Conservation (phyloP, 352 stramenopile genomes). For the Phytophthora idaei region DNA sequence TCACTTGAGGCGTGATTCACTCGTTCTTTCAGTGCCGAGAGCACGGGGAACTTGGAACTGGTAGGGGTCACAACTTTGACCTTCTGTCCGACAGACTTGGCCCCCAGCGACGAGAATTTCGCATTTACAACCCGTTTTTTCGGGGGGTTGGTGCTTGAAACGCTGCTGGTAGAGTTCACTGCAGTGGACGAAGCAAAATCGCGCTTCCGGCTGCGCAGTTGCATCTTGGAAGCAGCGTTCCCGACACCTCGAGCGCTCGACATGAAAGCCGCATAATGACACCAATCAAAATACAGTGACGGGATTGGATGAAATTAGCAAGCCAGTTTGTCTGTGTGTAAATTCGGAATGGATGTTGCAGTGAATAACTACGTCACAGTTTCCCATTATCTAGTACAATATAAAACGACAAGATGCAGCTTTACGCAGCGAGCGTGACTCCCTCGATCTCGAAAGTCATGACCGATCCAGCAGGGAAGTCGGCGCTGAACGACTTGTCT, state of each 20-base stretch:
- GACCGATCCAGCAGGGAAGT: slow-evolving; percentile 27
- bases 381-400: not conserved
- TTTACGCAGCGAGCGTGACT: slow-evolving; percentile 23
- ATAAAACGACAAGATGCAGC: not conserved
- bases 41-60: slow-evolving; percentile 27
- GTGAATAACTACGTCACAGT: not conserved
- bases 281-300: slow-evolving; percentile 10
- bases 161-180: not conserved
- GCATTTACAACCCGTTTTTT: slow-evolving; percentile 29
- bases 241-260: slow-evolving; percentile 12
- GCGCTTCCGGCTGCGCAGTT: slow-evolving; percentile 48
- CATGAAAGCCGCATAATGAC: slow-evolving; percentile 13
- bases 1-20: slow-evolving; percentile 9
- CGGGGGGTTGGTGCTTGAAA: not conserved
- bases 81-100: slow-evolving; percentile 11
- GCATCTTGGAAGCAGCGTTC: slow-evolving; percentile 33
- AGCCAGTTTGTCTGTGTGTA: not conserved
- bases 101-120: slow-evolving; percentile 7
- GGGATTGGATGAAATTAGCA: slow-evolving; percentile 22
- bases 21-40: slow-evolving; percentile 37
- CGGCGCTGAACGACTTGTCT: slow-evolving; percentile 22
- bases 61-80: slow-evolving; percentile 9
- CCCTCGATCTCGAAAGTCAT: slow-evolving; percentile 33
- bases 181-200: slow-evolving; percentile 22
- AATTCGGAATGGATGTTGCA: not conserved